phyloP scores from a whole-genome alignment of 139 green algal species.

The Chlorella vulgaris region DNA sequence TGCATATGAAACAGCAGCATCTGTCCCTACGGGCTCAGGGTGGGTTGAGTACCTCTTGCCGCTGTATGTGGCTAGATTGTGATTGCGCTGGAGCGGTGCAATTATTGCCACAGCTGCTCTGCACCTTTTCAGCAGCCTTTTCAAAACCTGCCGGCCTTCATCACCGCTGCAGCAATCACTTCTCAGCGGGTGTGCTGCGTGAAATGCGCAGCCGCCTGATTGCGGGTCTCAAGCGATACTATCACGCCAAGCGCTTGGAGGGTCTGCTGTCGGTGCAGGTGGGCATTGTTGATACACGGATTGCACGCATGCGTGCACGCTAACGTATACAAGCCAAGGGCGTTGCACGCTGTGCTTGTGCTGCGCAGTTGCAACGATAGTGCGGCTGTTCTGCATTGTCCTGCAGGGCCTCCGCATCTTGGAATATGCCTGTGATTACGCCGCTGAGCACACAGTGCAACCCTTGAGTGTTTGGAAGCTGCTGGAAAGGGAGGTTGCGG shows the following conservation, averaged over 20 bases:
- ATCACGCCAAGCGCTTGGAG: slow-evolving; percentile 71
- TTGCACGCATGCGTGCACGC: background rate
- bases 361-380: background rate
- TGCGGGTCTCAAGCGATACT: slow-evolving; percentile 81
- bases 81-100: no score
- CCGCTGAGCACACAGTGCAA: slow-evolving; percentile 45
- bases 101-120: no score
- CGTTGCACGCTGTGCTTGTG: background rate
- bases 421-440: slow-evolving; percentile 63
- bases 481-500: slow-evolving; percentile 44
- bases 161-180: background rate
- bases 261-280: slow-evolving; percentile 58
- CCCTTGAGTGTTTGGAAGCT: slow-evolving; percentile 50
- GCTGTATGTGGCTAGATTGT: no score
- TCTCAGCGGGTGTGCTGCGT: slow-evolving; percentile 29
- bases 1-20: background rate
- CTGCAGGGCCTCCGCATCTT: slow-evolving; percentile 70
- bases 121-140: background rate
- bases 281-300: background rate
- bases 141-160: background rate
- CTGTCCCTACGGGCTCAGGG: background rate
- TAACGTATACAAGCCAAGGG: background rate
- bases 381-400: background rate
- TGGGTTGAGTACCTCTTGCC: no score
- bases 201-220: slow-evolving; percentile 56